Conservation (phyloP, 139 green algal species). For the Chlorella sp. region DNA sequence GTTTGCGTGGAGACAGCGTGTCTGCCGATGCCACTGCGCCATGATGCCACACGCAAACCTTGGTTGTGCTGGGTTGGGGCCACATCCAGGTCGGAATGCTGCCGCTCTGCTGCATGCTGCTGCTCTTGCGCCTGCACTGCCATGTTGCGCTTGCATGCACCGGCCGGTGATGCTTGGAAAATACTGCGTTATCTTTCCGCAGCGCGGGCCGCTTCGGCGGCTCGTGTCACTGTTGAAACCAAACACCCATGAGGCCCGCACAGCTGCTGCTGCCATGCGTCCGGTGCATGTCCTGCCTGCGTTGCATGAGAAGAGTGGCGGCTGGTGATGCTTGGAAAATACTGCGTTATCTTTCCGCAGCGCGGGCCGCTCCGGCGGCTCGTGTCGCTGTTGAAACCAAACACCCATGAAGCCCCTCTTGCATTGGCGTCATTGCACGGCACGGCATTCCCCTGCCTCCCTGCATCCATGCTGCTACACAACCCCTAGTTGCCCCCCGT, state of each 20-base stretch:
- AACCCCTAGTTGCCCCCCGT: too few species aligned
- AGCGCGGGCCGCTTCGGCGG: neutral
- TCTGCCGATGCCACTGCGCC: too few species aligned
- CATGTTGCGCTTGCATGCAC: too few species aligned
- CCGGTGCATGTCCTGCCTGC: neutral
- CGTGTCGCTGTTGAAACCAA: neutral
- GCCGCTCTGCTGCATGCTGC: neutral
- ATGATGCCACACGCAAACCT: too few species aligned
- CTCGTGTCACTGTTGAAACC: neutral
- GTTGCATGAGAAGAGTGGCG: neutral
- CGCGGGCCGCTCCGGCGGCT: neutral
- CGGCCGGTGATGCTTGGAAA: conserved; percentile 12
- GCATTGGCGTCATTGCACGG: neutral
- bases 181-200: conserved; percentile 27
- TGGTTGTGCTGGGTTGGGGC: too few species aligned
- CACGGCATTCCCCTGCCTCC: neutral
- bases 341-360: conserved; percentile 29
- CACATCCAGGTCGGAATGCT: too few species aligned
- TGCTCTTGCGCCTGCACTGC: neutral
- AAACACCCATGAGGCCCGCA: conserved; percentile 2
- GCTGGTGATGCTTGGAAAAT: conserved; percentile 5
- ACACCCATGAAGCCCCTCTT: conserved; percentile 9
- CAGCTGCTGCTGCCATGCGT: neutral
- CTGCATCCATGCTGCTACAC: neutral
- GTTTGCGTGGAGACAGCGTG: too few species aligned